Evolutionary conservation across 1,284 basidiomycete genomes (phyloP), one percentile per base, ranked within the genome.

Genomic region (Fomes fomentarius): DNA sequence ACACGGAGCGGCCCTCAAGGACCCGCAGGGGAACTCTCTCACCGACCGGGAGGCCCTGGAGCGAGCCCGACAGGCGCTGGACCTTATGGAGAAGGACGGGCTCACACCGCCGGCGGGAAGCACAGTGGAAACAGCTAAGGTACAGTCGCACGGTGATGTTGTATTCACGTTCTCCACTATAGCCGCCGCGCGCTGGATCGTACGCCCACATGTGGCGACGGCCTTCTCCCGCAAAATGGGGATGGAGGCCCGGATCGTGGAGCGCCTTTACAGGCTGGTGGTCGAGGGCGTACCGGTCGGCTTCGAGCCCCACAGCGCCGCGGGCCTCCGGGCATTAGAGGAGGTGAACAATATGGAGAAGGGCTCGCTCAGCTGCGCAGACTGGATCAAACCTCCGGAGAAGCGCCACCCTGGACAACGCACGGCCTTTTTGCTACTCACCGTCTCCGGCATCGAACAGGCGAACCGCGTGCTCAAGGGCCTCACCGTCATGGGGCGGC

Each of bases 191-290:
- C 7, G 21, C 3, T 52, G 50, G 50, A 9, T 52, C 12, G 43
- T 46, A 26, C 30, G 39, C n/a, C 43, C 42, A 5, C 19, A 43
- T 1, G 37, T 52, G 0, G 43, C 45, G 17, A 44, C 28, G 21
- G 17, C 47, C n/a, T 57, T 57, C 40, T 43, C 51, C 3, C 15
- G 31, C 22, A 47, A 46, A 37, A 49, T 57, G 50, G 51, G 51
- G 1, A 17, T 39, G 25, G 15, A 17, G 1, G 51, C 47, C 3
- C 31, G 19, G 31, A 25, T 57, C 11, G 21, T 50, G 12, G 39
- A 43, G 8, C 25, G 44, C 21, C 35, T 21, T 2, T 57, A 50
- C 44, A 50, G 28, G 35, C 39, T 57, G 8, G 47, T 57, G 1
- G 55, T 43, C 0, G 50, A 52, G 37, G 17, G 41, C n/a, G 28